Conservation (phyloP, 192 early-diverging fungal genomes). For the Podila minutissima region DNA sequence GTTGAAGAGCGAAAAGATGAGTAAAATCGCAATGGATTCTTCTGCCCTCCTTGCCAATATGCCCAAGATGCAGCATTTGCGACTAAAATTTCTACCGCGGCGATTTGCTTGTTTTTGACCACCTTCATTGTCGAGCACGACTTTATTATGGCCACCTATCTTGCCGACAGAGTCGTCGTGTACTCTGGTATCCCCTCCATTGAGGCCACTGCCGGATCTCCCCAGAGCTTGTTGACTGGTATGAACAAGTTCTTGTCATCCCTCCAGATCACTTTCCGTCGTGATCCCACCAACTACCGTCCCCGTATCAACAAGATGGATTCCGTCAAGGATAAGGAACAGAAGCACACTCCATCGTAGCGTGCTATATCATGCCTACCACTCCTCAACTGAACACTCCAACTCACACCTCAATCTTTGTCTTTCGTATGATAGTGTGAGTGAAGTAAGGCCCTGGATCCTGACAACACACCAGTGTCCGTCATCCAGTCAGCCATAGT, state of each 20-base stretch:
- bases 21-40: neutral
- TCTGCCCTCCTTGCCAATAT: neutral
- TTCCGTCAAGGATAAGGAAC: conserved; percentile 95
- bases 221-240: conserved; percentile 90
- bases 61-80: neutral
- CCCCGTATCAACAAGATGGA: conserved; percentile 98
- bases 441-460: too few species aligned
- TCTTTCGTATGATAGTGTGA: too few species aligned
- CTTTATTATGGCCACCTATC: conserved; percentile 99
- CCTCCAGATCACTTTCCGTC: conserved; percentile 96
- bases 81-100: neutral
- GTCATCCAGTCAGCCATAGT: too few species aligned
- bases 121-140: conserved; percentile 99
- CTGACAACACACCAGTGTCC: too few species aligned
- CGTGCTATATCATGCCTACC: too few species aligned
- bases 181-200: conserved; percentile 93
- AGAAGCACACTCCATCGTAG: too few species aligned
- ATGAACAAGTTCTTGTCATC: conserved; percentile 97
- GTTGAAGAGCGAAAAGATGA: neutral
- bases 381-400: too few species aligned
- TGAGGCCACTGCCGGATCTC: conserved; percentile 80
- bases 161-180: conserved; percentile 96
- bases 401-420: too few species aligned
- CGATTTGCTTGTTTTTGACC: conserved; percentile 52
- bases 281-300: conserved; percentile 96